Percentiles rank a stretch among this genome's conserved stretches.
These are phyloP conservation scores for Neurospora tetrasperma DNA, from an alignment of 495 filamentous ascomycete genomes.

Conservation along the genomic window DNA sequence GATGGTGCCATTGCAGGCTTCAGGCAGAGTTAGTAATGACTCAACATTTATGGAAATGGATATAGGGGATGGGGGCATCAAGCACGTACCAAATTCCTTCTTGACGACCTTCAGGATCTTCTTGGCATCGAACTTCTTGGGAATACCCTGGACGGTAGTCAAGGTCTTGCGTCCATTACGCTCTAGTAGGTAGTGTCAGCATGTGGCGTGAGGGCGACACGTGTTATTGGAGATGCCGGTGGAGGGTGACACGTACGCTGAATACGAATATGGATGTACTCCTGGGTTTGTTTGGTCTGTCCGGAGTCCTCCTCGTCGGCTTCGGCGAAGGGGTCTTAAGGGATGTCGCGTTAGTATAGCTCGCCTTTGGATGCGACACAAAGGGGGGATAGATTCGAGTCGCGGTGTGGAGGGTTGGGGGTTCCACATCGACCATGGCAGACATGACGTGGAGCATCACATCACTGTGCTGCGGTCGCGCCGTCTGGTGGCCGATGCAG, in stretches of 20 bases:
- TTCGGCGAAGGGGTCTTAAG: slow-evolving; percentile 98
- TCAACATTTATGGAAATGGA: too few species aligned
- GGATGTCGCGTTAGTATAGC: slow-evolving; percentile 10
- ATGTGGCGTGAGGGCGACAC: slow-evolving; percentile 7
- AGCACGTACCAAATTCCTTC: slow-evolving; percentile 87
- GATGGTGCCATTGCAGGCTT: slow-evolving; percentile 99
- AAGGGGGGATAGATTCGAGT: background rate
- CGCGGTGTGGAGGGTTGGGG: background rate
- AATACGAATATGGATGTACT: slow-evolving; percentile 99
- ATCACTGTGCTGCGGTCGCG: background rate
- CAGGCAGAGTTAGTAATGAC: slow-evolving; percentile 5
- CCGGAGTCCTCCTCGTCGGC: slow-evolving; percentile 99
- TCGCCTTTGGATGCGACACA: background rate
- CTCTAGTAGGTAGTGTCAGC: slow-evolving; percentile 44
- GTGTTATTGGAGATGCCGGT: background rate
- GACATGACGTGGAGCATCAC: slow-evolving; percentile 1
- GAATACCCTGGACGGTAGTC: slow-evolving; percentile 97
- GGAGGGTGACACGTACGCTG: slow-evolving; percentile 63
- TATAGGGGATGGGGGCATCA: background rate
- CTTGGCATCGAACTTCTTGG: slow-evolving; percentile 97
- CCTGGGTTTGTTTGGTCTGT: slow-evolving; percentile 79
- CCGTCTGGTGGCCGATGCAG: background rate
- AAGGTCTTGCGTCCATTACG: slow-evolving; percentile 99
- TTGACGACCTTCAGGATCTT: slow-evolving; percentile 99
- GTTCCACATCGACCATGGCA: background rate